Conservation (phyloP, 2,329 filamentous ascomycete genomes). For the Diplodia seriata region DNA sequence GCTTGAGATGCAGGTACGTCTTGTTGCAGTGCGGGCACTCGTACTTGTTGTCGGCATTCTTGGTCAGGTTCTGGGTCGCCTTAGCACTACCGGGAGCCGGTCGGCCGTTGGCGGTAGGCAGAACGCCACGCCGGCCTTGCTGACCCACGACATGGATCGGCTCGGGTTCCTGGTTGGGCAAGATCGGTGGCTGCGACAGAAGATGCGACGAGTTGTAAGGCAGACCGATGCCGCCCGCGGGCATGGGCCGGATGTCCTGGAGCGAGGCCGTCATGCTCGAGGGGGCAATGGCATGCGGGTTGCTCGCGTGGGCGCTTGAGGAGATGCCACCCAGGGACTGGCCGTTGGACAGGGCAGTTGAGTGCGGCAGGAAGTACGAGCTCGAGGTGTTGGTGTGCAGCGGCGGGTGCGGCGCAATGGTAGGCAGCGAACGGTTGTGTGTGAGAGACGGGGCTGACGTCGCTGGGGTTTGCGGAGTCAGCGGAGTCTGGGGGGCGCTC, state of each 20-base stretch:
- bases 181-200: constrained; percentile 40
- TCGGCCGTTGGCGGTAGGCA: constrained; percentile 87
- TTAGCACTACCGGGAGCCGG: constrained; percentile 81
- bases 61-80: constrained; percentile 84
- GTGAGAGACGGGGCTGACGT: constrained; percentile 40
- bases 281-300: constrained; percentile 42
- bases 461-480: constrained; percentile 43
- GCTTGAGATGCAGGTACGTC: constrained; percentile 96
- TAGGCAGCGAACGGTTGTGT: constrained; percentile 43
- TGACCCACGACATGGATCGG: constrained; percentile 94
- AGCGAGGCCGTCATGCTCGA: constrained; percentile 41
- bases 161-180: constrained; percentile 57
- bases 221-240: constrained; percentile 49
- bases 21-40: constrained; percentile 98
- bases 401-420: constrained; percentile 45
- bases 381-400: constrained; percentile 48
- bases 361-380: constrained; percentile 43
- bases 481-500: constrained; percentile 41
- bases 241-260: constrained; percentile 52
- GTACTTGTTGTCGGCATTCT: constrained; percentile 97
- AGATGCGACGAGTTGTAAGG: constrained; percentile 46
- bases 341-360: constrained; percentile 43
- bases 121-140: constrained; percentile 87
- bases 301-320: constrained; percentile 46
- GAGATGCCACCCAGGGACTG: constrained; percentile 45